These are phyloP conservation scores for Phaseolus lunatus DNA, from an alignment of 306 rosid species.

Conservation along the genomic window DNA sequence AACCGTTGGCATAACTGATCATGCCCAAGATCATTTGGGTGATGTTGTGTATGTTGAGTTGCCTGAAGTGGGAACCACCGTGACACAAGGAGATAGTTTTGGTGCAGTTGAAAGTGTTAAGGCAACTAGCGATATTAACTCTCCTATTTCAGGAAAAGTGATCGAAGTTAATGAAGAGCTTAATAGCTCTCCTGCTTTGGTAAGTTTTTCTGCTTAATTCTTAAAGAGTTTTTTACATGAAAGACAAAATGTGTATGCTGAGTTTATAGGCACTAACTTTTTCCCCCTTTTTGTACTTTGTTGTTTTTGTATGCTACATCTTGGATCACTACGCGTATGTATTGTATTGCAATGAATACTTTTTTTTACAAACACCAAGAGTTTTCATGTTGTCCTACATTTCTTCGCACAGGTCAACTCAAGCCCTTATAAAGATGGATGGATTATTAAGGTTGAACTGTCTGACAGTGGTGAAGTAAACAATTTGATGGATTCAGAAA, in stretches of 20 bases:
- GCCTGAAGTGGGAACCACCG: constrained; percentile 77
- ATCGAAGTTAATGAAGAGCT: constrained; percentile 77
- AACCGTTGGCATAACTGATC: constrained; percentile 85
- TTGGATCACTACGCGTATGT: constrained; percentile 6
- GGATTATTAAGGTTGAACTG: constrained; percentile 86
- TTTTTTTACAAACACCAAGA: neutral
- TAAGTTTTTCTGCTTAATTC: constrained; percentile 48
- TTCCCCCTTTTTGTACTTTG: neutral
- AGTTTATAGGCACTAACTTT: neutral
- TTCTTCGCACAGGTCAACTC: constrained; percentile 64
- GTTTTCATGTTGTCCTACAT: constrained; percentile 19
- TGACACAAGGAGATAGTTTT: constrained; percentile 71
- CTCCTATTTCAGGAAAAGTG: constrained; percentile 90
- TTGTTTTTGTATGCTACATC: neutral
- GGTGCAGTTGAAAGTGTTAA: constrained; percentile 99
- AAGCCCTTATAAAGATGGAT: constrained; percentile 86
- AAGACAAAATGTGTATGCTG: constrained; percentile 2
- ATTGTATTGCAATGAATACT: neutral
- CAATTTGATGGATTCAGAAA: constrained; percentile 81
- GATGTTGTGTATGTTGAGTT: constrained; percentile 93
- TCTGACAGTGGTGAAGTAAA: constrained; percentile 64
- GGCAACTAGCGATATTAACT: constrained; percentile 91
- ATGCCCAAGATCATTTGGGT: constrained; percentile 97
- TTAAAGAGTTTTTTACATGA: neutral
- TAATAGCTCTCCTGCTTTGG: constrained; percentile 83